These are phyloP conservation scores for Fragilaria radians DNA, from an alignment of 108 stramenopile species.

Conservation along the genomic window DNA sequence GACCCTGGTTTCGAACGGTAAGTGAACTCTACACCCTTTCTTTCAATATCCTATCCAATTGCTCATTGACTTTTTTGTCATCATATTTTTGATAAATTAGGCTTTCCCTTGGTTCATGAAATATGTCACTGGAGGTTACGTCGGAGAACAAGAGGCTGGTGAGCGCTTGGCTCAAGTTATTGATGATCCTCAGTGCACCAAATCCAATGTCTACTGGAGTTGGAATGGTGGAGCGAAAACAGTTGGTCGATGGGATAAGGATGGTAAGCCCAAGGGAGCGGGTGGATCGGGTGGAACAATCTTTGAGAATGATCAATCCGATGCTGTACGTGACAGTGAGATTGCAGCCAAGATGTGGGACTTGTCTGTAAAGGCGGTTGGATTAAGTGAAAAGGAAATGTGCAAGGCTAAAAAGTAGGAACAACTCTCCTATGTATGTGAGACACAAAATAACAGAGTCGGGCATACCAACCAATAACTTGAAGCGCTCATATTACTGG, in stretches of 20 bases:
- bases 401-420: constrained; percentile 45
- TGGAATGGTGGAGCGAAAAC: constrained; percentile 96
- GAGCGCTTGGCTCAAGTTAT: constrained; percentile 81
- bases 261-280: constrained; percentile 78
- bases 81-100: no score
- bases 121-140: constrained; percentile 65
- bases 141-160: constrained; percentile 83
- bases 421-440: no score
- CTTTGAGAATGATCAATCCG: constrained; percentile 87
- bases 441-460: no score
- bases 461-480: no score
- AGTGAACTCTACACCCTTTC: no score
- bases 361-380: constrained; percentile 64
- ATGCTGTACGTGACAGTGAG: constrained; percentile 66
- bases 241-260: constrained; percentile 85
- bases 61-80: no score
- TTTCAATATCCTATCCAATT: no score
- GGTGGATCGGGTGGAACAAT: constrained; percentile 85
- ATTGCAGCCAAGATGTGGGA: constrained; percentile 88
- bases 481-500: no score
- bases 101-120: constrained; percentile 79
- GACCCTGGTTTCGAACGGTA: constrained; percentile 77
- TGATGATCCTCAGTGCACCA: constrained; percentile 79
- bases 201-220: constrained; percentile 90
- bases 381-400: constrained; percentile 70